Evolutionary conservation across 2,329 filamentous ascomycete species (phyloP).

Genomic region (Clonostachys byssicola): DNA sequence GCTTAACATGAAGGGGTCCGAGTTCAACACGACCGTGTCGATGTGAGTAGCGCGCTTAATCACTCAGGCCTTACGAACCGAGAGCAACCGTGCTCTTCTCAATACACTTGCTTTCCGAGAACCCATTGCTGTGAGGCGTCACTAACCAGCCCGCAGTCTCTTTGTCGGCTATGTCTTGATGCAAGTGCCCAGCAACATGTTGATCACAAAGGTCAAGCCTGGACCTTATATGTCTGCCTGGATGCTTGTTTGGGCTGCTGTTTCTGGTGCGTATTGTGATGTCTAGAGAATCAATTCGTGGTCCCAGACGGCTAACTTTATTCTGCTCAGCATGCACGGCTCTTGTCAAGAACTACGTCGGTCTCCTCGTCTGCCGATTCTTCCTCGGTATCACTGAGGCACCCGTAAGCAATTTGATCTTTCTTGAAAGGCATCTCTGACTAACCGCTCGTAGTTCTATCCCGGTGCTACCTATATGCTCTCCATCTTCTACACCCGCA

Average conservation of each 20-base stretch:
- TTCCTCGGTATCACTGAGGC: constrained; percentile 33
- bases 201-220: constrained; percentile 29
- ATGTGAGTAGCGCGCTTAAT: constrained; percentile 12
- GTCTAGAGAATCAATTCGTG: background rate
- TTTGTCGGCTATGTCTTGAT: constrained; percentile 39
- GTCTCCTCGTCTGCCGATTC: constrained; percentile 28
- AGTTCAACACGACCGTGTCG: constrained; percentile 44
- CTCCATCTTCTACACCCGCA: constrained; percentile 24
- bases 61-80: too few species aligned
- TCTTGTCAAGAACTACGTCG: constrained; percentile 23
- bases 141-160: constrained; percentile 8
- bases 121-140: background rate
- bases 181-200: constrained; percentile 29
- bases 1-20: constrained; percentile 46
- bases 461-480: constrained; percentile 29
- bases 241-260: constrained; percentile 34
- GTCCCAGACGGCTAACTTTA: too few species aligned
- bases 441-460: constrained; percentile 21
- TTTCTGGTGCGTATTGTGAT: constrained; percentile 16
- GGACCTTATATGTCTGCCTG: constrained; percentile 34
- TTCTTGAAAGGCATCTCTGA: background rate
- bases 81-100: background rate
- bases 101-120: background rate
- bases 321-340: constrained; percentile 20
- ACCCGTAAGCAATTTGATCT: constrained; percentile 12